Evolutionary conservation across 352 stramenopile species (phyloP), one percentile per base, ranked within the genome.

Genomic region (Phytophthora niederhauseri): DNA sequence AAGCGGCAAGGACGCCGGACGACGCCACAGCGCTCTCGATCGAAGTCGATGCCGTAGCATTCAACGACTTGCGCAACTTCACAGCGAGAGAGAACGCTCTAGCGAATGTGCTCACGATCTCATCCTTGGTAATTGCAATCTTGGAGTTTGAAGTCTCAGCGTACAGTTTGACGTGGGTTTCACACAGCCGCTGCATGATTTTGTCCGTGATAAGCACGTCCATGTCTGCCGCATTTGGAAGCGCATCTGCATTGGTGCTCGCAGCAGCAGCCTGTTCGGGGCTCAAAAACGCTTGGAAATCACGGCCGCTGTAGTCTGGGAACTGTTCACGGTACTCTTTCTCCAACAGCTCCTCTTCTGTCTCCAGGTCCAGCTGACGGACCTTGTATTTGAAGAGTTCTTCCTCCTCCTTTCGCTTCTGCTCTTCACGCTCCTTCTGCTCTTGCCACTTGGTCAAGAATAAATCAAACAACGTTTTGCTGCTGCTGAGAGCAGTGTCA

Each of bases 251-350:
- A 15, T 73, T 58, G 4, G 52, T 61, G 43, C 34, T 63, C 45
- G 61, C 64, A 41, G 55, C 65, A 19, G 72, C 51, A 1, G 68
- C 55, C 57, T 89, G 75, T 3, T 84, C 77, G 0, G 76, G 69
- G 4, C 74, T 77, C 17, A 94, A 75, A 59, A 92, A 92, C 12
- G 74, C 78, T 54, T 89, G 70, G 51, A 95, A 93, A 57, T 95
- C 86, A 50, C 73, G 75, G 4, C 54, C 66, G 31, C 73, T 85
- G 70, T 98, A 98, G 76, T 99, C 90, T 14, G 96, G 96, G 72
- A 99, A 99, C 66, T 98, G 91, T 19, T 97, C 77, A 5, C 86
- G 77, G 62, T 94, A 98, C 45, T 97, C 88, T 34, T 92, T 72
- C 64, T 99, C 93, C 11, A 94, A 61, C 2, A 97, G 59, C 26